Evolutionary conservation across 2,329 filamentous ascomycete species (phyloP).

Genomic region (Calonectria ilicicola): DNA sequence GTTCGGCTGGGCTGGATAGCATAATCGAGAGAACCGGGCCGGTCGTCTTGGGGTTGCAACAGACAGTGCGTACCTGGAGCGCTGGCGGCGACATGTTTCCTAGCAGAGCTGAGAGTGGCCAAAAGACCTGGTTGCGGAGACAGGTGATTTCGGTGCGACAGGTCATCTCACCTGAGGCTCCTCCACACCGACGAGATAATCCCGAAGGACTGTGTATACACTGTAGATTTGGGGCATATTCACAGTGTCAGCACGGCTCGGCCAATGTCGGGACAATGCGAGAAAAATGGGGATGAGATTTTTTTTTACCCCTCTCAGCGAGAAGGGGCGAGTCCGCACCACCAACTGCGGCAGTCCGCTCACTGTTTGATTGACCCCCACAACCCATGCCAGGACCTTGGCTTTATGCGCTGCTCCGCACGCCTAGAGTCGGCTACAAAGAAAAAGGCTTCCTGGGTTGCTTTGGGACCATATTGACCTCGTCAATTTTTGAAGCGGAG

Average conservation of each 20-base stretch:
- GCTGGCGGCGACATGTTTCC: constrained; percentile 10
- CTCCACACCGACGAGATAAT: constrained; percentile 31
- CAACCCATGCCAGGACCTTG: neutral
- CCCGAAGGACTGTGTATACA: constrained; percentile 21
- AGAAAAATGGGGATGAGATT: constrained; percentile 29
- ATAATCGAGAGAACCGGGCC: constrained; percentile 24
- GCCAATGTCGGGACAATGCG: constrained; percentile 38
- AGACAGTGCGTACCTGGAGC: constrained; percentile 23
- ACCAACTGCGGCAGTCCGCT: constrained; percentile 7
- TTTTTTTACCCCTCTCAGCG: neutral
- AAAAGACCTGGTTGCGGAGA: constrained; percentile 28
- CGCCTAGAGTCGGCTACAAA: constrained; percentile 7
- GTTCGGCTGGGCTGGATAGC: constrained; percentile 12
- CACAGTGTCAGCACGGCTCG: constrained; percentile 37
- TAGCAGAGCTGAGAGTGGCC: constrained; percentile 1
- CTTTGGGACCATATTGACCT: neutral
- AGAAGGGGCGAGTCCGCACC: neutral
- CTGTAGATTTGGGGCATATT: constrained; percentile 4
- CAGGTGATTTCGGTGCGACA: constrained; percentile 38
- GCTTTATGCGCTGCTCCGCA: constrained; percentile 21
- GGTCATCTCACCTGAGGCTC: constrained; percentile 39
- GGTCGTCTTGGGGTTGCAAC: constrained; percentile 13
- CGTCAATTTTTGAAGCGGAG: constrained; percentile 14
- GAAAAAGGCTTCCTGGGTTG: neutral
- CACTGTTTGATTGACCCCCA: constrained; percentile 20